These are phyloP conservation scores for Omphalotus olearius DNA, from an alignment of 1,284 basidiomycete species.

Conservation along the genomic window DNA sequence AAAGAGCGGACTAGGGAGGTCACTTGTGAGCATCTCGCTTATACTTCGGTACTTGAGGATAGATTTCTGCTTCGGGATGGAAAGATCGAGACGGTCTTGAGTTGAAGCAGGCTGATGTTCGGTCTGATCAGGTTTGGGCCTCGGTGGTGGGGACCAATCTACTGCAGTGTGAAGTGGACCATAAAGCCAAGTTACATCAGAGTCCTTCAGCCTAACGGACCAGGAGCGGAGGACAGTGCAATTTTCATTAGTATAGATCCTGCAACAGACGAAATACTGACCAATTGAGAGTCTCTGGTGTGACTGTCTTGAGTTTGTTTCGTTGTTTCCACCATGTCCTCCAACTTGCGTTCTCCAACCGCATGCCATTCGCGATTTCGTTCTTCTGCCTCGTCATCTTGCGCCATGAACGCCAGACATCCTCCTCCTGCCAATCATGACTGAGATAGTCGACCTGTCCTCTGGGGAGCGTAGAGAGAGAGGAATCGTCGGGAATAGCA, in stretches of 20 bases:
- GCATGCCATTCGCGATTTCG: slow-evolving; percentile 92
- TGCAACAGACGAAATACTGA: slow-evolving; percentile 38
- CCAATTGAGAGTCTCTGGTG: slow-evolving; percentile 98
- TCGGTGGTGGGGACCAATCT: slow-evolving; percentile 63
- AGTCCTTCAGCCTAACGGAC: slow-evolving; percentile 89
- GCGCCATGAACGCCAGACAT: slow-evolving; percentile 97
- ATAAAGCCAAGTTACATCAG: slow-evolving; percentile 98
- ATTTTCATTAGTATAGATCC: slow-evolving; percentile 12
- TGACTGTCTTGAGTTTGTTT: slow-evolving; percentile 93
- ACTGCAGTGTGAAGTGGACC: slow-evolving; percentile 92
- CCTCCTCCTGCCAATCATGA: slow-evolving; percentile 97
- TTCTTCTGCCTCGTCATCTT: slow-evolving; percentile 99
- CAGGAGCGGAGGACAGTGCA: not conserved
- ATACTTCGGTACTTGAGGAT: slow-evolving; percentile 97
- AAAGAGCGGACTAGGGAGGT: slow-evolving; percentile 58
- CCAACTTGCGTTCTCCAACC: slow-evolving; percentile 98
- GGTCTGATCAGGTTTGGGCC: slow-evolving; percentile 34
- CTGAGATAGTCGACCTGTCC: slow-evolving; percentile 84
- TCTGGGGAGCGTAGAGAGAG: slow-evolving; percentile 57
- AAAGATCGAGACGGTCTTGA: slow-evolving; percentile 34
- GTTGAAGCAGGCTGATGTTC: slow-evolving; percentile 26
- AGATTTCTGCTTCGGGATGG: slow-evolving; percentile 62
- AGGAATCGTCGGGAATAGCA: slow-evolving; percentile 61
- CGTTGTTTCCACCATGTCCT: slow-evolving; percentile 99
- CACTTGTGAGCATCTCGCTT: slow-evolving; percentile 78